Evolutionary conservation across 2,329 filamentous ascomycete genomes (phyloP).

Genomic region (Fusarium vanettenii): DNA sequence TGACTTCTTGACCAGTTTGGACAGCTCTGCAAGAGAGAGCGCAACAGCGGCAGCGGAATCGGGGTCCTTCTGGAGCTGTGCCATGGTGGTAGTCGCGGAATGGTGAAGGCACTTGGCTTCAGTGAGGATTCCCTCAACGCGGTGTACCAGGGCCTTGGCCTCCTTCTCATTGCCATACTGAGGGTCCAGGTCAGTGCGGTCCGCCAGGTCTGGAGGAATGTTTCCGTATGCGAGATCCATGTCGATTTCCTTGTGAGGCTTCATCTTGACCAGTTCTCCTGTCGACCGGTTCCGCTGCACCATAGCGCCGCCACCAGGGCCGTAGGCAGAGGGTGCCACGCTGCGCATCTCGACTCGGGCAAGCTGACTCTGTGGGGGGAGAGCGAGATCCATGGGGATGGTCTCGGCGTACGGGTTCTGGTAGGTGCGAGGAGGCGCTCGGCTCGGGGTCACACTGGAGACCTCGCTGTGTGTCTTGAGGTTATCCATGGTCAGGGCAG

Average conservation of each 20-base stretch:
- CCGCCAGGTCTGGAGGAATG: slow-evolving; percentile 75
- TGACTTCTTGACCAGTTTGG: slow-evolving; percentile 83
- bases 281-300: slow-evolving; percentile 55
- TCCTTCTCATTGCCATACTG: slow-evolving; percentile 66
- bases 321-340: slow-evolving; percentile 38
- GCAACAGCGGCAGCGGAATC: slow-evolving; percentile 95
- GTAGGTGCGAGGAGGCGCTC: slow-evolving; percentile 56
- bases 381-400: slow-evolving; percentile 55
- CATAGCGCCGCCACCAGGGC: slow-evolving; percentile 36
- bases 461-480: slow-evolving; percentile 66
- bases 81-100: slow-evolving; percentile 84
- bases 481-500: slow-evolving; percentile 63
- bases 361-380: slow-evolving; percentile 49
- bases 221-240: slow-evolving; percentile 94
- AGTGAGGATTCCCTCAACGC: slow-evolving; percentile 81
- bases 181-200: slow-evolving; percentile 60
- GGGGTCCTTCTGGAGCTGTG: slow-evolving; percentile 76
- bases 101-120: slow-evolving; percentile 92
- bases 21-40: slow-evolving; percentile 91
- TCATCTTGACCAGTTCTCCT: slow-evolving; percentile 47
- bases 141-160: slow-evolving; percentile 71
- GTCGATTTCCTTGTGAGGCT: slow-evolving; percentile 71
- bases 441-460: slow-evolving; percentile 60
- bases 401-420: slow-evolving; percentile 50
- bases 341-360: slow-evolving; percentile 45